A percentile compares a stretch with the other conserved stretches of the same genome.
Conservation (phyloP, 139 green algal genomes). For the Klebsormidium nitens region DNA sequence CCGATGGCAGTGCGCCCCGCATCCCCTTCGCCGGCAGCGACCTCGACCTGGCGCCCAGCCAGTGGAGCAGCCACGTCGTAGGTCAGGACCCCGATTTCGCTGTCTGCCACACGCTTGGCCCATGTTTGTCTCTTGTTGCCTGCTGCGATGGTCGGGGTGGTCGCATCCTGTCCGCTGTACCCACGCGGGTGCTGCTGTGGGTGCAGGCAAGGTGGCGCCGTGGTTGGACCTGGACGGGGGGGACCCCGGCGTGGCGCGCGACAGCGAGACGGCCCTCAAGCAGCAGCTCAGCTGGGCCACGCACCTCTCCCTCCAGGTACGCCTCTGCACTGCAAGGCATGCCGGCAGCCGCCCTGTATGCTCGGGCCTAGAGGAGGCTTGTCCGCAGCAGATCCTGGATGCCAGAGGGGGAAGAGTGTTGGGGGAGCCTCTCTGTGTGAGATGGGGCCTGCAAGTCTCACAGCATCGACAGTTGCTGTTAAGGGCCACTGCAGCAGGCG, state of each 20-base stretch:
- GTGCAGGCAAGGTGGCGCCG: conserved; percentile 45
- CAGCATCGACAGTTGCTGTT: no score
- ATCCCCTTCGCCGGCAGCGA: conserved; percentile 59
- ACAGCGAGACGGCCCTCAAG: conserved; percentile 57
- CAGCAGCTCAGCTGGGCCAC: conserved; percentile 87
- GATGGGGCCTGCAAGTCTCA: no score
- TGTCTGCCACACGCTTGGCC: background rate
- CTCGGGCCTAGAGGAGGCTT: no score
- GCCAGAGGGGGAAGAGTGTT: no score
- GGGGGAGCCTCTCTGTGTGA: no score
- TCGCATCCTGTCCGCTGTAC: background rate
- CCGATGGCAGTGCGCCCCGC: conserved; percentile 8
- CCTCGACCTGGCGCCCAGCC: conserved; percentile 56
- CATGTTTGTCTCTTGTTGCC: background rate
- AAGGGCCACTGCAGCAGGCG: no score
- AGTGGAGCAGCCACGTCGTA: conserved; percentile 65
- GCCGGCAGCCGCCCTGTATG: no score
- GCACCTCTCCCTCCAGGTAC: conserved; percentile 82
- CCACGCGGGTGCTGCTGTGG: background rate
- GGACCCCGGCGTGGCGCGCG: conserved; percentile 33
- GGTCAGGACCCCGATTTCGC: conserved; percentile 7
- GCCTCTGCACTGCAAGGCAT: background rate
- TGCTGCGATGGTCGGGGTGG: background rate
- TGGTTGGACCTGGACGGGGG: conserved; percentile 76
- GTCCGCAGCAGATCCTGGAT: no score